Conservation (phyloP, 192 early-diverging fungal genomes). For the Diversispora epigaea region DNA sequence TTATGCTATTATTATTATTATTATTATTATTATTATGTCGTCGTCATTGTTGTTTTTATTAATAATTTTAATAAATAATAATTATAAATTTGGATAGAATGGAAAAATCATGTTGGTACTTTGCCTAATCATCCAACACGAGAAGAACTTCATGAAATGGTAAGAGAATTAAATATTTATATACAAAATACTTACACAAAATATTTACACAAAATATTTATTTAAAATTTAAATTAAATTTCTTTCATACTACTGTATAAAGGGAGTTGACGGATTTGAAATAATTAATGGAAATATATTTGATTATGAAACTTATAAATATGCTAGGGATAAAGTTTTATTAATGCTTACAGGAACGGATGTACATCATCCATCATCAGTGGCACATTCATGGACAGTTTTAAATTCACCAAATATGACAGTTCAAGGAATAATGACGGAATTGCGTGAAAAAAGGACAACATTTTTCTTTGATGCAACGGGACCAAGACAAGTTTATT, state of each 20-base stretch:
- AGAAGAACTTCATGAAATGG: slow-evolving; percentile 53
- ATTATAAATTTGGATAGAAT: slow-evolving; percentile 34
- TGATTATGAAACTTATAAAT: slow-evolving; percentile 59
- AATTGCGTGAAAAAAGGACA: slow-evolving; percentile 56
- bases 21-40: too few relatives aligned
- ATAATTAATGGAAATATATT: slow-evolving; percentile 60
- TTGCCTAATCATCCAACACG: slow-evolving; percentile 64
- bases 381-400: slow-evolving; percentile 65
- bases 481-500: slow-evolving; percentile 52
- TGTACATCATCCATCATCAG: slow-evolving; percentile 58
- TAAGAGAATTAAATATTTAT: neutral
- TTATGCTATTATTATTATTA: too few relatives aligned
- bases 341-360: slow-evolving; percentile 66
- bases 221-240: neutral
- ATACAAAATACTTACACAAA: too few relatives aligned
- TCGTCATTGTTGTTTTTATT: too few relatives aligned
- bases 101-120: slow-evolving; percentile 53
- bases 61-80: neutral
- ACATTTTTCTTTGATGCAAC: slow-evolving; percentile 68
- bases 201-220: neutral
- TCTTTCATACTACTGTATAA: neutral
- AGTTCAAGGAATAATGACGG: slow-evolving; percentile 52
- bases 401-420: slow-evolving; percentile 48
- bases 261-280: slow-evolving; percentile 73
- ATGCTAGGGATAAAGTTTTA: slow-evolving; percentile 45